Percentiles rank a stretch among this genome's conserved stretches.
These are phyloP conservation scores for Zalaria obscura DNA, from an alignment of 2,329 filamentous ascomycete genomes.

Conservation along the genomic window DNA sequence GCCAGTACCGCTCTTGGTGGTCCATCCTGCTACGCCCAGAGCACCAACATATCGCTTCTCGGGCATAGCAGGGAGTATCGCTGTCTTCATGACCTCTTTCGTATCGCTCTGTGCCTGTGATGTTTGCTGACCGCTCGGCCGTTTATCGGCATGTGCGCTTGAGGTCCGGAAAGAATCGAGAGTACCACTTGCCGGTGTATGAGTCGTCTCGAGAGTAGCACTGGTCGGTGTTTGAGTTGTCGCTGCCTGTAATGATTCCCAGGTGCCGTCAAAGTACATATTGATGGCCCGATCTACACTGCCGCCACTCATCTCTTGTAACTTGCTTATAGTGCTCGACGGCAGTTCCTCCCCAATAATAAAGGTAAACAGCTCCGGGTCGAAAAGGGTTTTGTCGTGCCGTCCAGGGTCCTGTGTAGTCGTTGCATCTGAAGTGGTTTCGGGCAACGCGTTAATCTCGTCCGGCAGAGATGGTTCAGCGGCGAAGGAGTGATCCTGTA, in stretches of 20 bases:
- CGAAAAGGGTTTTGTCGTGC: constrained; percentile 29
- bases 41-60: constrained; percentile 68
- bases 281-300: constrained; percentile 49
- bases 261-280: constrained; percentile 50
- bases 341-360: constrained; percentile 42
- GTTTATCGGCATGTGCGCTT: background rate
- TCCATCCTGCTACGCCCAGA: constrained; percentile 85
- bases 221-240: background rate
- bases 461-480: constrained; percentile 19
- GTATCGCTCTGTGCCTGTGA: background rate
- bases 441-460: constrained; percentile 16
- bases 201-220: background rate
- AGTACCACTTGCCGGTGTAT: background rate
- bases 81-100: constrained; percentile 1
- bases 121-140: constrained; percentile 2
- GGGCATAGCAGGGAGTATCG: constrained; percentile 30
- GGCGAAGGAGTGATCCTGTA: constrained; percentile 12
- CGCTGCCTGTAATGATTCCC: constrained; percentile 25
- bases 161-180: constrained; percentile 4
- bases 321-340: constrained; percentile 26
- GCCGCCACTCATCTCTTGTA: constrained; percentile 36
- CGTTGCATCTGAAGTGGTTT: constrained; percentile 1
- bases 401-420: constrained; percentile 1
- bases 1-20: constrained; percentile 65
- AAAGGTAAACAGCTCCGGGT: constrained; percentile 39